These are phyloP conservation scores for Infundibulicybe gibba DNA, from an alignment of 768 basidiomycete genomes.

Conservation along the genomic window DNA sequence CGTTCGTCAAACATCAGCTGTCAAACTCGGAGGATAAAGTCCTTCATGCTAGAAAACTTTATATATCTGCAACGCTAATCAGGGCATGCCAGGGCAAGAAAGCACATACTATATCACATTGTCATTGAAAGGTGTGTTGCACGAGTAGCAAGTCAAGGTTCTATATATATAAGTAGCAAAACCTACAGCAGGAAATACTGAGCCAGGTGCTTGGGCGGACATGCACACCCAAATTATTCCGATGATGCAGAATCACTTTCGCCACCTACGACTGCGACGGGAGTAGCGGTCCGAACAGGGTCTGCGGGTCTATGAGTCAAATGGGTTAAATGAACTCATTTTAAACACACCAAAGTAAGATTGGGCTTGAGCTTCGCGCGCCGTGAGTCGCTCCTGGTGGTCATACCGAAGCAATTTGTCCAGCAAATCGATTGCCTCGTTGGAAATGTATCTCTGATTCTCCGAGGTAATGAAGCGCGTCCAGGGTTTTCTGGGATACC, in stretches of 20 bases:
- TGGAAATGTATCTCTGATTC: slow-evolving; percentile 94
- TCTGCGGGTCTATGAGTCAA: slow-evolving; percentile 36
- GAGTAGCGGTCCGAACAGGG: slow-evolving; percentile 51
- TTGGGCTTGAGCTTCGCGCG: slow-evolving; percentile 88
- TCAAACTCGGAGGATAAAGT: too few species aligned
- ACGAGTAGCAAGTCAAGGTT: too few species aligned
- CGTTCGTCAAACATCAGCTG: too few species aligned
- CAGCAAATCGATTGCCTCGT: slow-evolving; percentile 94
- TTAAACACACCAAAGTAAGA: slow-evolving; percentile 78
- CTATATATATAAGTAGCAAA: too few species aligned
- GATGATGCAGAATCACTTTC: slow-evolving; percentile 63
- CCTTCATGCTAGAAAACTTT: too few species aligned
- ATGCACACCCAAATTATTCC: slow-evolving; percentile 23
- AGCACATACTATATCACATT: too few species aligned
- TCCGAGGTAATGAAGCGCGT: slow-evolving; percentile 92
- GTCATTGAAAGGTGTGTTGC: too few species aligned
- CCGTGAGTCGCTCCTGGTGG: slow-evolving; percentile 94
- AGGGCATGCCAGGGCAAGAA: too few species aligned
- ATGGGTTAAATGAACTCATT: slow-evolving; percentile 7
- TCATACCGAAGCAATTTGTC: slow-evolving; percentile 96
- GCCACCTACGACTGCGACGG: slow-evolving; percentile 46
- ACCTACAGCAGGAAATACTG: too few species aligned
- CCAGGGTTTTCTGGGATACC: slow-evolving; percentile 95
- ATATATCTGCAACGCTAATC: too few species aligned
- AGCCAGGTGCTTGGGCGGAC: neutral